phyloP scores from a whole-genome alignment of 208 protist species.

The Wallacemonas sp. region DNA sequence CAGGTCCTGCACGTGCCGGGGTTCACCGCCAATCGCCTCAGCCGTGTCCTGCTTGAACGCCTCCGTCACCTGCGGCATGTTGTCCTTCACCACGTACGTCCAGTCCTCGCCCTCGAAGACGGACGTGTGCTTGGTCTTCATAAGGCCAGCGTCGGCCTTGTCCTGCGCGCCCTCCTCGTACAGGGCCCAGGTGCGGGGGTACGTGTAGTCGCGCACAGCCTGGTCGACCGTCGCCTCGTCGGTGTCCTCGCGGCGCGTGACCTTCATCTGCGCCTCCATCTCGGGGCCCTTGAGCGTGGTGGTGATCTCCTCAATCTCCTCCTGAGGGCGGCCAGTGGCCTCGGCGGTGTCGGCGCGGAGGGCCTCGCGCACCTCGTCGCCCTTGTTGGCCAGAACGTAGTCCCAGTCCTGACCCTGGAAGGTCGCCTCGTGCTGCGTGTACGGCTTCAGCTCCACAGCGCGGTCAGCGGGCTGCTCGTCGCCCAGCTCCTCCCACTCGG shows the following conservation, averaged over 20 bases:
- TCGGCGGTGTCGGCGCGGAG: constrained; percentile 15
- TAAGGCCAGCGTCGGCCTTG: constrained; percentile 14
- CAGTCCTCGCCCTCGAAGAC: constrained; percentile 60
- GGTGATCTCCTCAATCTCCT: constrained; percentile 25
- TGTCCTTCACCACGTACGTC: constrained; percentile 36
- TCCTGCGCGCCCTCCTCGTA: constrained; percentile 24
- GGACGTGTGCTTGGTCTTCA: constrained; percentile 26
- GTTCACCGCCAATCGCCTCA: constrained; percentile 18
- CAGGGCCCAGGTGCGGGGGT: constrained; percentile 35
- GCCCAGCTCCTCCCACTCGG: constrained; percentile 20
- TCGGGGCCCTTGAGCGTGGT: constrained; percentile 1
- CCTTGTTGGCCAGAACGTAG: constrained; percentile 32
- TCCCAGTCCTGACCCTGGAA: constrained; percentile 50
- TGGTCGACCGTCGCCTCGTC: constrained; percentile 14
- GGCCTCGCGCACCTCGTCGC: constrained; percentile 12
- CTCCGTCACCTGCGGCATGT: constrained; percentile 22
- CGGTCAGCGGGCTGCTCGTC: not conserved
- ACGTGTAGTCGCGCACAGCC: constrained; percentile 22
- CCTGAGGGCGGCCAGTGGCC: constrained; percentile 15
- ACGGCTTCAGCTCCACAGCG: constrained; percentile 1
- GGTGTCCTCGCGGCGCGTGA: not conserved
- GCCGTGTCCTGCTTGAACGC: constrained; percentile 32
- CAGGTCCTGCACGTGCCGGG: constrained; percentile 1
- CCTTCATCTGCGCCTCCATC: constrained; percentile 12
- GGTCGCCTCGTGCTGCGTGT: constrained; percentile 15